These are phyloP conservation scores for Blastobotrys illinoisensis DNA, from an alignment of 1,139 yeast species.

Conservation along the genomic window DNA sequence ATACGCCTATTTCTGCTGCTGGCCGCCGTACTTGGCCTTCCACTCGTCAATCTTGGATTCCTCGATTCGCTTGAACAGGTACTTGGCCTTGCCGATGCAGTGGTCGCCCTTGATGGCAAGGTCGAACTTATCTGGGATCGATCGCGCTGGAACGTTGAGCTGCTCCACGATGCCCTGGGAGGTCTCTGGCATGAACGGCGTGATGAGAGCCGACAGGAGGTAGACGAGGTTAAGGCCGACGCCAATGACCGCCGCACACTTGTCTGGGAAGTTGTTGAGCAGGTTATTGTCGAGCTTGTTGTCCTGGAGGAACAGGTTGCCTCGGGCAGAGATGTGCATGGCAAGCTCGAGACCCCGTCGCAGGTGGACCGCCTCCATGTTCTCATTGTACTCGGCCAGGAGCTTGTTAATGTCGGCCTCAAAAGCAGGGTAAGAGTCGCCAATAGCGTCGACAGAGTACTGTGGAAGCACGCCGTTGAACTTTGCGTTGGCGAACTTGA, in stretches of 20 bases:
- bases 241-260: constrained; percentile 88
- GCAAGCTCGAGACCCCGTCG: constrained; percentile 88
- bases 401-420: constrained; percentile 48
- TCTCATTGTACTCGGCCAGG: constrained; percentile 55
- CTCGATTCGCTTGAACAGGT: constrained; percentile 86
- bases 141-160: constrained; percentile 73
- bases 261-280: constrained; percentile 67
- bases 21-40: constrained; percentile 80
- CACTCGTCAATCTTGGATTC: constrained; percentile 82
- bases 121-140: constrained; percentile 71
- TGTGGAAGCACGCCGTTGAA: constrained; percentile 85
- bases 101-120: constrained; percentile 72
- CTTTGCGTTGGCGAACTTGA: constrained; percentile 84
- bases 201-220: constrained; percentile 68
- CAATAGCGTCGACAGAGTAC: constrained; percentile 37
- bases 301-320: constrained; percentile 92
- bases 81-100: constrained; percentile 84
- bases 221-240: constrained; percentile 86
- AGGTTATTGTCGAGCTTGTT: constrained; percentile 88
- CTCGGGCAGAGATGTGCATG: constrained; percentile 87
- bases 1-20: constrained; percentile 4
- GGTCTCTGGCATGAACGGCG: constrained; percentile 90
- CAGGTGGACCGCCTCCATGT: constrained; percentile 74
- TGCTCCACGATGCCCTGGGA: constrained; percentile 64
- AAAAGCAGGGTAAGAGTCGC: constrained; percentile 47